Evolutionary conservation across 73 alveolate genomes (phyloP).

Genomic region (Diophrys appendiculata): DNA sequence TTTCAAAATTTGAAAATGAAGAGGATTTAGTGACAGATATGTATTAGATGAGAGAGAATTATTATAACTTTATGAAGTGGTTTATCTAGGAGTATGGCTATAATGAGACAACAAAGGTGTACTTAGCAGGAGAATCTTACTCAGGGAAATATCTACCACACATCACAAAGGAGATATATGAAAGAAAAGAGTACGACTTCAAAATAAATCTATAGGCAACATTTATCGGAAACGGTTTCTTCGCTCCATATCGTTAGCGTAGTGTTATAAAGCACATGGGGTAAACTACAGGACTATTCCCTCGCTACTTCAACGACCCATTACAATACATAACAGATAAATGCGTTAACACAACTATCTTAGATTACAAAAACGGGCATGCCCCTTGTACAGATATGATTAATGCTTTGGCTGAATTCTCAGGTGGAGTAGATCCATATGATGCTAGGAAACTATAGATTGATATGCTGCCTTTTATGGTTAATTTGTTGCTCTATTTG

Average conservation of each 20-base stretch:
- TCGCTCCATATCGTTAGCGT: constrained; percentile 18
- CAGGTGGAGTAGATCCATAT: not conserved
- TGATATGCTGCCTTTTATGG: not conserved
- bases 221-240: constrained; percentile 69
- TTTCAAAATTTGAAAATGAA: not conserved
- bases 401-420: not conserved
- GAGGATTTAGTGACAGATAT: not conserved
- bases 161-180: not conserved
- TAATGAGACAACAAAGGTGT: not conserved
- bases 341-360: not conserved
- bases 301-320: not conserved
- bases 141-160: constrained; percentile 23
- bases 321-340: not conserved
- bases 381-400: not conserved
- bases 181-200: not conserved
- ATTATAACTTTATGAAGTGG: too few relatives aligned
- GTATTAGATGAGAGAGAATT: too few relatives aligned
- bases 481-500: too few relatives aligned
- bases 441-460: not conserved
- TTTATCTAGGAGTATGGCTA: not conserved
- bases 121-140: constrained; percentile 21
- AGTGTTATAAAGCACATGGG: not conserved
- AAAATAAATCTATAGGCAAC: constrained; percentile 55
- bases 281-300: not conserved
- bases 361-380: not conserved